These are phyloP conservation scores for Erodium maritimum DNA, from an alignment of 345 rosid species.

Conservation along the genomic window DNA sequence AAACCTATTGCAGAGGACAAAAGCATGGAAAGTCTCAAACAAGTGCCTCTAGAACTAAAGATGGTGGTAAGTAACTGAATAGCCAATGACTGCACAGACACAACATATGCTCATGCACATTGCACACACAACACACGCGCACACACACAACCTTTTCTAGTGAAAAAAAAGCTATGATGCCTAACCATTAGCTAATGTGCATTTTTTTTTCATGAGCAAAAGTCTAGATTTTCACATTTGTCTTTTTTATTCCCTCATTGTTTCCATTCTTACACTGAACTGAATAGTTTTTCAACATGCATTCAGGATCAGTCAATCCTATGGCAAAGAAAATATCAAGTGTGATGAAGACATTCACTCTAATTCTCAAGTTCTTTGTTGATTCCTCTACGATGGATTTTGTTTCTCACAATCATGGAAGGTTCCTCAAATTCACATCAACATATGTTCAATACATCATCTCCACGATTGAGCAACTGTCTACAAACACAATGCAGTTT, in stretches of 20 bases:
- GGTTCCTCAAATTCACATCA: slow-evolving; percentile 47
- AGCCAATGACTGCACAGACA: slow-evolving; percentile 4
- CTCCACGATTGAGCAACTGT: slow-evolving; percentile 28
- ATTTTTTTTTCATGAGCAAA: not conserved
- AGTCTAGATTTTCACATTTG: not conserved
- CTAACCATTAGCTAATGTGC: not conserved
- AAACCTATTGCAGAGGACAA: slow-evolving; percentile 11
- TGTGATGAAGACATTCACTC: slow-evolving; percentile 45
- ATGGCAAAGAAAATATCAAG: slow-evolving; percentile 24
- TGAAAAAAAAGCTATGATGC: not conserved
- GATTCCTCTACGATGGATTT: slow-evolving; percentile 50
- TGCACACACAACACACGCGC: not conserved
- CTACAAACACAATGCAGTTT: slow-evolving; percentile 23
- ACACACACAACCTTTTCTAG: not conserved
- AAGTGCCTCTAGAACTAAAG: slow-evolving; percentile 16
- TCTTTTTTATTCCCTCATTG: not conserved
- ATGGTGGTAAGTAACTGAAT: slow-evolving; percentile 33
- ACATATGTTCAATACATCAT: slow-evolving; percentile 33
- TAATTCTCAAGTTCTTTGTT: slow-evolving; percentile 58
- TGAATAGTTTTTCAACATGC: slow-evolving; percentile 5
- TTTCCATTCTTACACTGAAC: slow-evolving; percentile 4
- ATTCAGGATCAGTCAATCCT: slow-evolving; percentile 28
- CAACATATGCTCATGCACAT: not conserved
- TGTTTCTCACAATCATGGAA: slow-evolving; percentile 24
- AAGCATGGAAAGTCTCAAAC: slow-evolving; percentile 16